phyloP scores from a whole-genome alignment of 2,329 filamentous ascomycete species.

The Talaromyces marneffei region DNA sequence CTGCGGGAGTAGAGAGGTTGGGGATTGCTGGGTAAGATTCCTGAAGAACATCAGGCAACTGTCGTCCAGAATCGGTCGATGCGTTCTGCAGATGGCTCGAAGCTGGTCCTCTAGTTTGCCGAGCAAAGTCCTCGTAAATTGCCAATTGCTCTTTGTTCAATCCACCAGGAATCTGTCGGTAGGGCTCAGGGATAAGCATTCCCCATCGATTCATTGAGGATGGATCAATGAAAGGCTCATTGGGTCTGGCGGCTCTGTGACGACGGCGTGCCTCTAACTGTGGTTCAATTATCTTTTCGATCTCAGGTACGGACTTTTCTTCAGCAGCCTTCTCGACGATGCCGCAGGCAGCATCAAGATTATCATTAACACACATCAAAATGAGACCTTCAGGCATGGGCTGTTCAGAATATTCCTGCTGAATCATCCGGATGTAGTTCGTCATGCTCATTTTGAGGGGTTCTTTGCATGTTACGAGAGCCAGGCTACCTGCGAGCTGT shows the following conservation, averaged over 20 bases:
- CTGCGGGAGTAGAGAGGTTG: constrained; percentile 57
- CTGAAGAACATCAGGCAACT: constrained; percentile 58
- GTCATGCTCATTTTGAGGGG: constrained; percentile 93
- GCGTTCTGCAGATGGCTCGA: constrained; percentile 50
- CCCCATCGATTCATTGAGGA: constrained; percentile 77
- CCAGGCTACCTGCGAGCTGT: constrained; percentile 85
- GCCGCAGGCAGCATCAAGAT: constrained; percentile 84
- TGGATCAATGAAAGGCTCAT: constrained; percentile 77
- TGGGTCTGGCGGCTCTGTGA: constrained; percentile 68
- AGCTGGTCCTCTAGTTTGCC: constrained; percentile 65
- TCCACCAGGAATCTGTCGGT: constrained; percentile 74
- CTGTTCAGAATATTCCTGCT: constrained; percentile 57
- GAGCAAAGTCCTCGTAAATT: constrained; percentile 93
- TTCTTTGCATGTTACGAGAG: constrained; percentile 97
- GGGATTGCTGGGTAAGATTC: constrained; percentile 56
- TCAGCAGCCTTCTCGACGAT: constrained; percentile 96
- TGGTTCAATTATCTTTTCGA: constrained; percentile 83
- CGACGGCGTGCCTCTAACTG: constrained; percentile 72
- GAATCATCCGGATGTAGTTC: constrained; percentile 89
- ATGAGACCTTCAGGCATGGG: constrained; percentile 90
- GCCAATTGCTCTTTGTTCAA: constrained; percentile 88
- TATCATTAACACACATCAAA: constrained; percentile 97
- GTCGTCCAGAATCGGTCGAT: constrained; percentile 55
- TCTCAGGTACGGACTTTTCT: constrained; percentile 85
- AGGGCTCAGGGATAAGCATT: constrained; percentile 88